Evolutionary conservation across 306 rosid genomes (phyloP).

Genomic region (Biancaea sappan): DNA sequence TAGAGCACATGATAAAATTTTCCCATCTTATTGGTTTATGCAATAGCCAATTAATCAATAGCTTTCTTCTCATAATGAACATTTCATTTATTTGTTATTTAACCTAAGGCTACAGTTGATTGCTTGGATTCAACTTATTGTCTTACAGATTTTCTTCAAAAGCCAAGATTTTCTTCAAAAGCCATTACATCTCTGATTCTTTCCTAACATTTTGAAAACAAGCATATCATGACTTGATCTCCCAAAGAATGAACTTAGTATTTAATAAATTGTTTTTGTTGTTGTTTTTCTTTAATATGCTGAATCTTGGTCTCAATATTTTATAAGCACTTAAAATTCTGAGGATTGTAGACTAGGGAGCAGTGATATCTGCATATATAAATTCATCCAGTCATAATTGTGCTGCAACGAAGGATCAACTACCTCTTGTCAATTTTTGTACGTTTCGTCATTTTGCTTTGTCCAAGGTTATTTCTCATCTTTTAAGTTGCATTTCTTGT

Average conservation of each 20-base stretch:
- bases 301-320: background rate
- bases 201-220: background rate
- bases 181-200: background rate
- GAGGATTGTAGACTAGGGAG: slow-evolving; percentile 16
- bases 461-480: slow-evolving; percentile 1
- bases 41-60: background rate
- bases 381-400: slow-evolving; percentile 2
- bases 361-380: background rate
- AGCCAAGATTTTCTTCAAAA: background rate
- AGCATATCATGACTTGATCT: slow-evolving; percentile 9
- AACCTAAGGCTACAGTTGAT: background rate
- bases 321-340: too few species aligned
- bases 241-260: background rate
- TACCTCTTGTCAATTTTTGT: slow-evolving; percentile 9
- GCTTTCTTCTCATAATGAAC: background rate
- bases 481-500: slow-evolving; percentile 27
- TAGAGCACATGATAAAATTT: background rate
- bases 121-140: background rate
- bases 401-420: background rate
- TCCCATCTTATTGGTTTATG: background rate
- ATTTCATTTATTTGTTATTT: background rate
- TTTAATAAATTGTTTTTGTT: slow-evolving; percentile 8
- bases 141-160: too few species aligned
- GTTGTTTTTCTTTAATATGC: background rate
- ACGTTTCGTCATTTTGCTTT: background rate